Evolutionary conservation across 1,284 basidiomycete species (phyloP).

Genomic region (Inonotus hispidus): DNA sequence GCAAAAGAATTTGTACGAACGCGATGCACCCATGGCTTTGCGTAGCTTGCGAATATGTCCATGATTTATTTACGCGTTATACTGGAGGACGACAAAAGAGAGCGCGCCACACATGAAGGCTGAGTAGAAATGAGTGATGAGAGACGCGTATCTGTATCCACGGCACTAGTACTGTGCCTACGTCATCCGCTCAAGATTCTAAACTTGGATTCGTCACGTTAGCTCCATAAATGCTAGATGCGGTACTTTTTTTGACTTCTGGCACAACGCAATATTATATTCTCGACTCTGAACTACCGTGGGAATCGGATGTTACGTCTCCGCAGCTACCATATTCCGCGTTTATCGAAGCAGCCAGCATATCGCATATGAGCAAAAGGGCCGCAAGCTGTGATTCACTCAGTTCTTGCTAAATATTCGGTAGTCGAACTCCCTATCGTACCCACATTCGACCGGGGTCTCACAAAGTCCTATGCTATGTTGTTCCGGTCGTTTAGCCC

Average conservation of each 20-base stretch:
- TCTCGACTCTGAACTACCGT: too few species aligned
- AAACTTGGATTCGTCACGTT: neutral
- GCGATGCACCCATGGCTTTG: conserved; percentile 5
- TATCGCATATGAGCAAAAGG: too few species aligned
- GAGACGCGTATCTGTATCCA: neutral
- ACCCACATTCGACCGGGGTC: neutral
- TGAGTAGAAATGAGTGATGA: neutral
- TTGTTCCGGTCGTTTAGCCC: neutral
- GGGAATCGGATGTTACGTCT: too few species aligned
- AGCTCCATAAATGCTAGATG: too few species aligned
- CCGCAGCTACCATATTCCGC: too few species aligned
- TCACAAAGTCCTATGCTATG: neutral
- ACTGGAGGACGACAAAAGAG: neutral
- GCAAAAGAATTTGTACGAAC: neutral
- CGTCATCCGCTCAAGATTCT: neutral
- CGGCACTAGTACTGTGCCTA: neutral
- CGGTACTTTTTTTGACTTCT: too few species aligned
- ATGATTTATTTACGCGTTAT: neutral
- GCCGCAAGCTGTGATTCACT: too few species aligned
- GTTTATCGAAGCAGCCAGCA: too few species aligned
- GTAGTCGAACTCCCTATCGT: too few species aligned
- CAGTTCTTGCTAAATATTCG: too few species aligned
- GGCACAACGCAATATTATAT: too few species aligned
- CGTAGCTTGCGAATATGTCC: conserved; percentile 9
- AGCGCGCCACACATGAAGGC: neutral